phyloP scores from a whole-genome alignment of 768 basidiomycete genomes.

The Stropharia rugosoannulata region DNA sequence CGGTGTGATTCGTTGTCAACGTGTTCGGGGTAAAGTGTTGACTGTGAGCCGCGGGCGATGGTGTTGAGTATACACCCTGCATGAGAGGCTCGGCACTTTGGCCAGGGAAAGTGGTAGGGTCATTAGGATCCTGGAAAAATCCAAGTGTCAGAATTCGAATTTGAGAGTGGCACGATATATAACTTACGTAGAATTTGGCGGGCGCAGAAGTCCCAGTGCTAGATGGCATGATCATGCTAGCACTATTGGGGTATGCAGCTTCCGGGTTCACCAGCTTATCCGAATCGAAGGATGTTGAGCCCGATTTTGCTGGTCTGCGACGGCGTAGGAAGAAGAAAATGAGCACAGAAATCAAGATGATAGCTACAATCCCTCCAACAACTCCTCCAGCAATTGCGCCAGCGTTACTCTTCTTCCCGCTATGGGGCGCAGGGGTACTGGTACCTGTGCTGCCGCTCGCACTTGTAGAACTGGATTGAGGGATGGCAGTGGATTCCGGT shows the following conservation, averaged over 20 bases:
- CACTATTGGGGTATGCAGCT: neutral
- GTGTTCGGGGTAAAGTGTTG: neutral
- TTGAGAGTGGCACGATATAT: neutral
- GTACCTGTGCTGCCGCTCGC: neutral
- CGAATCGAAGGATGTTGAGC: neutral
- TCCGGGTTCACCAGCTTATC: neutral
- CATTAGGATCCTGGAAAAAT: conserved; percentile 7
- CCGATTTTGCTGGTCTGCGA: neutral
- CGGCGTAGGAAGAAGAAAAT: conserved; percentile 12
- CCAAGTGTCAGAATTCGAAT: neutral
- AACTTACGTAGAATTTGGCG: conserved; percentile 5
- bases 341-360: conserved; percentile 16
- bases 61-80: neutral
- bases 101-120: conserved; percentile 4
- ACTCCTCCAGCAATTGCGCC: conserved; percentile 26
- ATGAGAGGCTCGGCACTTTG: neutral
- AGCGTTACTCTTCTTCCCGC: conserved; percentile 13
- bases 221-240: neutral
- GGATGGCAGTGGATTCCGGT: conserved; percentile 1
- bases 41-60: neutral
- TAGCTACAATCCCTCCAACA: conserved; percentile 20
- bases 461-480: neutral
- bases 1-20: neutral
- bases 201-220: neutral
- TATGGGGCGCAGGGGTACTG: neutral